Percentiles rank a stretch among this genome's conserved stretches.
These are phyloP conservation scores for Globisporangium mamillatum DNA, from an alignment of 352 stramenopile species.

Conservation along the genomic window DNA sequence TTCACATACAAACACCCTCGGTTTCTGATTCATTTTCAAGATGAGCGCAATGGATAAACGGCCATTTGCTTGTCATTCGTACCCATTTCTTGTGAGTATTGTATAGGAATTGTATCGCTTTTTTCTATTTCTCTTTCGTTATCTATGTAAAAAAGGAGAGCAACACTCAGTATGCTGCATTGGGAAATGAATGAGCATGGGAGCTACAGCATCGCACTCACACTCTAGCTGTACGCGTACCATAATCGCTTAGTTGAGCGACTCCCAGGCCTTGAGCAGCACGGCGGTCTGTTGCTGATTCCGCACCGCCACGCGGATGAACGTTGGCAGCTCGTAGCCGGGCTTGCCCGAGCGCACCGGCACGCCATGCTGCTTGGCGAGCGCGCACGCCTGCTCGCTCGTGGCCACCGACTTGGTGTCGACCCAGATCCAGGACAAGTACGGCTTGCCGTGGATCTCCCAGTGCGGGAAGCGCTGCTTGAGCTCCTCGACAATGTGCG, in stretches of 20 bases:
- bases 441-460: conserved; percentile 64
- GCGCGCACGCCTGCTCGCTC: conserved; percentile 53
- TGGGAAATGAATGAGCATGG: background rate
- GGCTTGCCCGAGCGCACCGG: conserved; percentile 84
- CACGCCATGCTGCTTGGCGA: conserved; percentile 83
- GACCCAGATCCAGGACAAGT: conserved; percentile 88
- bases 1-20: background rate
- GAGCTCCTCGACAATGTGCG: conserved; percentile 50
- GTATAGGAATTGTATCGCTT: background rate
- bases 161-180: background rate
- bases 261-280: conserved; percentile 74
- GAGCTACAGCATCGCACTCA: background rate
- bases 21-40: background rate
- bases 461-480: conserved; percentile 61
- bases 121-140: conserved; percentile 2
- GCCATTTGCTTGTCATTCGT: background rate
- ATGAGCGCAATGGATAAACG: too few species aligned
- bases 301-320: conserved; percentile 82
- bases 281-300: conserved; percentile 62
- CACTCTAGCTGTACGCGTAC: conserved; percentile 1
- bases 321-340: conserved; percentile 87
- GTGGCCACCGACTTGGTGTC: conserved; percentile 70
- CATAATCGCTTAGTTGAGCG: conserved; percentile 34
- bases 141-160: conserved; percentile 2
- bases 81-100: background rate